Evolutionary conservation across 805 yeast species (phyloP), one percentile per base, ranked within the genome.

Genomic region (Ogataea trehaloabstinens): DNA sequence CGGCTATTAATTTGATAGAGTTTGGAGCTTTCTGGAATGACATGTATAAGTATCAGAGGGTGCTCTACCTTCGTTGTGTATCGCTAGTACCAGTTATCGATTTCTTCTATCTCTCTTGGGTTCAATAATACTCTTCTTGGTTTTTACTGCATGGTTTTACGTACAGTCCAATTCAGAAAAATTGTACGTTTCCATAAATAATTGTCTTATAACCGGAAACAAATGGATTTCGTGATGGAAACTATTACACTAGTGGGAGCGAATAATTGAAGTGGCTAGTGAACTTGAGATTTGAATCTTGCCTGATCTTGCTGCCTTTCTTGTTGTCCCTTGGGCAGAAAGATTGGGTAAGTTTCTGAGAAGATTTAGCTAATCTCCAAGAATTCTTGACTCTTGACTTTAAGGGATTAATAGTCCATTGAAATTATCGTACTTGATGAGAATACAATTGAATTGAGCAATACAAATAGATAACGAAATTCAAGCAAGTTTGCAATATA

Each of bases 1-100:
- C 82, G 4, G 77, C 61, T 38, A 77, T 54, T 22, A 77, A 58
- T 49, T 72, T 75, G 42, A 77, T 76, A 28, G 74, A 63, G 51
- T 76, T 77, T 8, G 59, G 61, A 1, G 56, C 51, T 28, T 58
- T 56, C 17, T 53, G 53, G 4, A 57, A 42, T 2, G 69, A 58
- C 69, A 64, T 64, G 22, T 22, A n/a, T n/a, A n/a, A n/a, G n/a
- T n/a, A n/a, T n/a, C n/a, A n/a, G n/a, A n/a, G n/a, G n/a, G n/a
- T n/a, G n/a, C n/a, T n/a, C n/a, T n/a, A n/a, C n/a, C n/a, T n/a
- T n/a, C n/a, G n/a, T n/a, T n/a, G n/a, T n/a, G n/a, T n/a, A n/a
- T n/a, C n/a, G n/a, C n/a, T n/a, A n/a, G n/a, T n/a, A n/a, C n/a
- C n/a, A n/a, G n/a, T n/a, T n/a, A n/a, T n/a, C n/a, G n/a, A n/a